Conservation (phyloP, 2,329 filamentous ascomycete species). For the Fusarium foetens region DNA sequence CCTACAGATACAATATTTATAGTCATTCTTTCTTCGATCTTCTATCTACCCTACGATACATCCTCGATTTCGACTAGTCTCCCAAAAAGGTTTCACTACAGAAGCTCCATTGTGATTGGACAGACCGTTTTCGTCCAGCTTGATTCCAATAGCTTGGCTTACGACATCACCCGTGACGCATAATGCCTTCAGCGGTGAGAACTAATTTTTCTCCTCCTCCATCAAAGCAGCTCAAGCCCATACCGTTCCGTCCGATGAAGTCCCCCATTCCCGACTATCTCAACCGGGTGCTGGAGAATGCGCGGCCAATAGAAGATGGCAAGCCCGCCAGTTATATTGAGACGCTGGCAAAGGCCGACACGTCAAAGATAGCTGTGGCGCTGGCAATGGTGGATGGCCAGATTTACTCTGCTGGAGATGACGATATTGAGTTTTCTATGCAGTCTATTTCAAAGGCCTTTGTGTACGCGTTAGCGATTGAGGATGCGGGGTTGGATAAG, state of each 20-base stretch:
- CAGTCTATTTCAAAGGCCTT: slow-evolving; percentile 56
- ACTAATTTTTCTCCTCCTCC: neutral
- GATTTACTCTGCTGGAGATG: slow-evolving; percentile 53
- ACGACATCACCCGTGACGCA: slow-evolving; percentile 20
- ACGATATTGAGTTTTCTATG: slow-evolving; percentile 53
- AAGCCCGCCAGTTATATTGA: slow-evolving; percentile 52
- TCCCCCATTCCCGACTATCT: slow-evolving; percentile 52
- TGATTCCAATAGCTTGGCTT: slow-evolving; percentile 11
- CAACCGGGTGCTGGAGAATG: slow-evolving; percentile 46
- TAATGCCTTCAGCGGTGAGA: slow-evolving; percentile 1
- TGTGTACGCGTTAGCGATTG: slow-evolving; percentile 54
- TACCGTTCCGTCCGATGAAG: slow-evolving; percentile 41
- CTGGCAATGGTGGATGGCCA: slow-evolving; percentile 54
- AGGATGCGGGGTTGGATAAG: slow-evolving; percentile 49
- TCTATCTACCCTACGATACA: neutral
- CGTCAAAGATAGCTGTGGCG: slow-evolving; percentile 52
- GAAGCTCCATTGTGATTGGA: neutral
- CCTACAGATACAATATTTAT: neutral
- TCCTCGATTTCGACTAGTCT: neutral
- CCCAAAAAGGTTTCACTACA: neutral
- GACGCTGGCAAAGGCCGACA: slow-evolving; percentile 51
- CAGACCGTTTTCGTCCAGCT: neutral
- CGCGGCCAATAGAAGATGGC: slow-evolving; percentile 46
- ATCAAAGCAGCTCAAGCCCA: neutral
- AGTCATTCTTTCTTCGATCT: neutral